phyloP scores from a whole-genome alignment of 768 basidiomycete species.

The Candolleomyces eurysporus region DNA sequence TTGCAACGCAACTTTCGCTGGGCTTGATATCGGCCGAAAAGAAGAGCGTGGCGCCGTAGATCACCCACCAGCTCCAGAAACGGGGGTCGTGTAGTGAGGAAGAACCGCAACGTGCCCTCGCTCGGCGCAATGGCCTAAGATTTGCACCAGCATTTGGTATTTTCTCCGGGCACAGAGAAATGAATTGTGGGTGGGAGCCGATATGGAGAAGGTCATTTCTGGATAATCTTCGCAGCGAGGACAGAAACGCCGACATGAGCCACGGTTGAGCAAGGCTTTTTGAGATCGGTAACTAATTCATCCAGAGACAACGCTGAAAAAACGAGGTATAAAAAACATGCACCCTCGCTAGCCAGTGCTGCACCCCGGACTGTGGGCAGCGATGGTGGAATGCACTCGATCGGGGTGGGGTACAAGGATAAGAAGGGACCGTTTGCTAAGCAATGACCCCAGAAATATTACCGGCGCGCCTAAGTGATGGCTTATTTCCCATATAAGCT shows the following conservation, averaged over 20 bases:
- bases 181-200: too few relatives aligned
- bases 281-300: background rate
- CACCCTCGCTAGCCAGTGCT: too few relatives aligned
- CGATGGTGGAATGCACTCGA: too few relatives aligned
- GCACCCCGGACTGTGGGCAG: too few relatives aligned
- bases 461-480: background rate
- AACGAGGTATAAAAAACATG: background rate
- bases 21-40: background rate
- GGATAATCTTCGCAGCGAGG: background rate
- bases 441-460: constrained; percentile 2
- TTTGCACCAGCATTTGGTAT: background rate
- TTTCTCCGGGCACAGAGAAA: background rate
- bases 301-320: background rate
- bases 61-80: background rate
- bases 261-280: background rate
- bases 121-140: background rate
- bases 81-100: background rate
- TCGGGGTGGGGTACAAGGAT: too few relatives aligned
- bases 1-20: background rate
- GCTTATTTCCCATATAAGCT: background rate
- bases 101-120: too few relatives aligned
- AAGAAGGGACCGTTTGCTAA: background rate
- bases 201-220: background rate
- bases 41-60: background rate
- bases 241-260: too few relatives aligned